phyloP scores from a whole-genome alignment of 202 grass and related monocot genomes.

The Musa balbisiana region DNA sequence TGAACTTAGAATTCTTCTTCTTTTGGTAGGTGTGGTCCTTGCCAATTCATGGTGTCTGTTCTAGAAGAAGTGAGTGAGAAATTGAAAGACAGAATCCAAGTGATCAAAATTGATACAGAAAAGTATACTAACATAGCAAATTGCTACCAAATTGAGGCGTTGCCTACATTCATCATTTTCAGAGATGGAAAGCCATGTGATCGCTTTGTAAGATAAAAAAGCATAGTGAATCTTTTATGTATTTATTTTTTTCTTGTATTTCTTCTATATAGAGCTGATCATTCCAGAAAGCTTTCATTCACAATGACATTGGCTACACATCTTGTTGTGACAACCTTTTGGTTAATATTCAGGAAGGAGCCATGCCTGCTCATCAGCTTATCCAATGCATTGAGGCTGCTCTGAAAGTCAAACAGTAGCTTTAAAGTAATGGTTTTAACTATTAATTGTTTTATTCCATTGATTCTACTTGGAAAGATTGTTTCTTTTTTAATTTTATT shows the following conservation, averaged over 20 bases:
- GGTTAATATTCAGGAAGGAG: conserved; percentile 62
- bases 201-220: conserved; percentile 64
- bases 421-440: neutral
- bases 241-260: neutral
- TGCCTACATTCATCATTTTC: conserved; percentile 95
- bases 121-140: conserved; percentile 77
- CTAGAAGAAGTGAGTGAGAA: conserved; percentile 81
- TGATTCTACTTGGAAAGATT: neutral
- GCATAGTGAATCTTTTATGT: neutral
- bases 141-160: conserved; percentile 67
- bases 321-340: neutral
- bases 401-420: conserved; percentile 32
- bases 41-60: conserved; percentile 96
- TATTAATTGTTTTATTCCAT: neutral
- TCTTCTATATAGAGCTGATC: neutral
- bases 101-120: conserved; percentile 98
- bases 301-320: neutral
- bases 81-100: conserved; percentile 69
- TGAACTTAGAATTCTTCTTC: conserved; percentile 8
- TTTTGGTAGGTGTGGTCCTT: conserved; percentile 70
- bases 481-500: neutral
- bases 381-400: conserved; percentile 70
- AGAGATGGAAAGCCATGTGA: conserved; percentile 80
- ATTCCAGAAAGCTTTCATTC: neutral
- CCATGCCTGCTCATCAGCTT: conserved; percentile 64